phyloP scores from a whole-genome alignment of 2,329 filamentous ascomycete genomes.

The Pestalotiopsis sp. region DNA sequence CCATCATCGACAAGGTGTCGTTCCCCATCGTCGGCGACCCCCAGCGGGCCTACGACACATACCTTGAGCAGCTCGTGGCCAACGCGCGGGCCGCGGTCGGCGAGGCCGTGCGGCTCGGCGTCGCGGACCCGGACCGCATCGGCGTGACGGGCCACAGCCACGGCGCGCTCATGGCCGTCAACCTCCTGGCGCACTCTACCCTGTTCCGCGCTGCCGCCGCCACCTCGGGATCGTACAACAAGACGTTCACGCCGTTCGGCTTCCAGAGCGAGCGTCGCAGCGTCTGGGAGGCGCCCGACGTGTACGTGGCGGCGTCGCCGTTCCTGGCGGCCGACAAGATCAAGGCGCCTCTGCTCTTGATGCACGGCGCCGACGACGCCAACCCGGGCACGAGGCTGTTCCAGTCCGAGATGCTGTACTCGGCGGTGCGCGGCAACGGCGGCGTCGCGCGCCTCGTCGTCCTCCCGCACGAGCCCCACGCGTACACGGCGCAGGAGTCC shows the following conservation, averaged over 20 bases:
- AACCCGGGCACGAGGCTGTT: not conserved
- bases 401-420: constrained; percentile 4
- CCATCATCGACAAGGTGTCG: not conserved
- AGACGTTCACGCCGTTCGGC: not conserved
- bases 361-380: constrained; percentile 5
- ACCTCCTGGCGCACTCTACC: not conserved
- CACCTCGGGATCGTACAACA: not conserved
- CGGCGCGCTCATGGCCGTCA: not conserved
- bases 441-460: not conserved
- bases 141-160: constrained; percentile 4
- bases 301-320: not conserved
- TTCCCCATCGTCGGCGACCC: constrained; percentile 3
- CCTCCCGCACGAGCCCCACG: not conserved
- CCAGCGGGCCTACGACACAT: not conserved
- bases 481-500: not conserved
- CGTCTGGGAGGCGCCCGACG: not conserved
- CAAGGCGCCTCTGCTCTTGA: not conserved
- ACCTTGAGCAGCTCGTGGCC: constrained; percentile 4
- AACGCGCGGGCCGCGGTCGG: not conserved
- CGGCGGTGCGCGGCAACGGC: not conserved
- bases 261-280: not conserved
- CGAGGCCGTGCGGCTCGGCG: not conserved
- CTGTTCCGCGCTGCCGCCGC: not conserved
- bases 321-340: constrained; percentile 8
- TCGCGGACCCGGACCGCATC: not conserved